phyloP scores from a whole-genome alignment of 495 filamentous ascomycete species.

The Saxophila tyrrhenica region DNA sequence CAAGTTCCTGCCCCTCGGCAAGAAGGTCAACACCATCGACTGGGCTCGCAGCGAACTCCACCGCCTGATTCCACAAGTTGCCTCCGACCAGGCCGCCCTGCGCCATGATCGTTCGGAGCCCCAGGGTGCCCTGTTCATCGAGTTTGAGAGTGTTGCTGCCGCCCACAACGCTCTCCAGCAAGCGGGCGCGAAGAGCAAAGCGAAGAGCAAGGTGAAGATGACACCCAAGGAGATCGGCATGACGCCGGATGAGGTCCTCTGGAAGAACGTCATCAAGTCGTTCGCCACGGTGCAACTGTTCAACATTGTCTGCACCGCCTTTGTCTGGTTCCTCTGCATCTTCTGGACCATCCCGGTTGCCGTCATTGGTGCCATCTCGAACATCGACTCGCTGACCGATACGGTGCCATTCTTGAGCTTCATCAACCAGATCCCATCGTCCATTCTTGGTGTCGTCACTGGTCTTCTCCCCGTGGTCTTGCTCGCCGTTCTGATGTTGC shows the following conservation, averaged over 20 bases:
- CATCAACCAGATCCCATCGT: slow-evolving; percentile 53
- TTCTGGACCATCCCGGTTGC: slow-evolving; percentile 94
- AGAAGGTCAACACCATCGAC: slow-evolving; percentile 90
- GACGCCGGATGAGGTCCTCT: slow-evolving; percentile 74
- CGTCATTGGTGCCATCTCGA: slow-evolving; percentile 74
- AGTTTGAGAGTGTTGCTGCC: slow-evolving; percentile 67
- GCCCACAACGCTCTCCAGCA: slow-evolving; percentile 78
- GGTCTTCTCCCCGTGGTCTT: slow-evolving; percentile 70
- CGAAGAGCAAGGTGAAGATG: slow-evolving; percentile 84
- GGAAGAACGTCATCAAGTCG: slow-evolving; percentile 70
- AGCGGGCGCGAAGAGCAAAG: slow-evolving; percentile 77
- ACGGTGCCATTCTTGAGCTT: slow-evolving; percentile 53
- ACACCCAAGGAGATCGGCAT: slow-evolving; percentile 76
- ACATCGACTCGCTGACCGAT: slow-evolving; percentile 57
- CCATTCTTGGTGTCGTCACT: slow-evolving; percentile 69
- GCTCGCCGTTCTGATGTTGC: slow-evolving; percentile 73
- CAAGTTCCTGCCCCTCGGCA: slow-evolving; percentile 42
- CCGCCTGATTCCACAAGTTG: slow-evolving; percentile 65
- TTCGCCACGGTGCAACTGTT: slow-evolving; percentile 77
- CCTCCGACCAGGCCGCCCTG: slow-evolving; percentile 61
- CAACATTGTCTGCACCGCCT: slow-evolving; percentile 51
- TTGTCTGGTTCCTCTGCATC: slow-evolving; percentile 67
- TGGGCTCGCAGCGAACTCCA: slow-evolving; percentile 76
- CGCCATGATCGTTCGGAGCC: slow-evolving; percentile 53
- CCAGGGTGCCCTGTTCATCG: slow-evolving; percentile 70